A percentile compares a stretch with the other conserved stretches of the same genome.
phyloP scores from a whole-genome alignment of 225 moss, liverwort and hornwort genomes.

The Sphagnum tenellum region DNA sequence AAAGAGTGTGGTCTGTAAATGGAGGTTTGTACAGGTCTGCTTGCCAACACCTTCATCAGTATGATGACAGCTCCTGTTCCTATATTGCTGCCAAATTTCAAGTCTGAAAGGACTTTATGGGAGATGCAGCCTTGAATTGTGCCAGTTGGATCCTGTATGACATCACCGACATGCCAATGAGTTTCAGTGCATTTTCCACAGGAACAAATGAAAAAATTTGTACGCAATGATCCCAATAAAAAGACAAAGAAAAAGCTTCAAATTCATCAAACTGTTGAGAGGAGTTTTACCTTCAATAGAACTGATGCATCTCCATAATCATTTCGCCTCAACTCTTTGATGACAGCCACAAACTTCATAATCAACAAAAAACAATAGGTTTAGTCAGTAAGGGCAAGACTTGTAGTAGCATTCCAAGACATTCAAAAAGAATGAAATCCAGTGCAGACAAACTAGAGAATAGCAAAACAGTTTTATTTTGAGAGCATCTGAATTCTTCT shows the following conservation, averaged over 20 bases:
- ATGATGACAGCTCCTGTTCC: conserved; percentile 68
- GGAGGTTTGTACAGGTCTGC: no score
- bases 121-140: conserved; percentile 58
- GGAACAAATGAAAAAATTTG: no score
- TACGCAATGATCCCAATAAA: no score
- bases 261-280: no score
- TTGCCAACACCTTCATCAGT: conserved; percentile 37
- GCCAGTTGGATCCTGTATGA: conserved; percentile 78
- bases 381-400: no score
- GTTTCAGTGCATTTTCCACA: not conserved
- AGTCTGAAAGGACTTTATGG: conserved; percentile 48
- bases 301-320: conserved; percentile 55
- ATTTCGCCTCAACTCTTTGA: conserved; percentile 48
- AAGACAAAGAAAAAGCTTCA: no score
- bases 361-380: no score
- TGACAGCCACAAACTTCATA: conserved; percentile 66
- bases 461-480: no score
- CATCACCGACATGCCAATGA: conserved; percentile 6
- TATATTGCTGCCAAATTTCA: conserved; percentile 43
- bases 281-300: conserved; percentile 44
- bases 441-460: no score
- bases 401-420: no score
- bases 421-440: no score
- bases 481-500: no score
- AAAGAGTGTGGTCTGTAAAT: not conserved